Percentiles rank a stretch among this genome's conserved stretches.
Evolutionary conservation across 306 rosid species (phyloP).

Genomic region (Malus fusca): DNA sequence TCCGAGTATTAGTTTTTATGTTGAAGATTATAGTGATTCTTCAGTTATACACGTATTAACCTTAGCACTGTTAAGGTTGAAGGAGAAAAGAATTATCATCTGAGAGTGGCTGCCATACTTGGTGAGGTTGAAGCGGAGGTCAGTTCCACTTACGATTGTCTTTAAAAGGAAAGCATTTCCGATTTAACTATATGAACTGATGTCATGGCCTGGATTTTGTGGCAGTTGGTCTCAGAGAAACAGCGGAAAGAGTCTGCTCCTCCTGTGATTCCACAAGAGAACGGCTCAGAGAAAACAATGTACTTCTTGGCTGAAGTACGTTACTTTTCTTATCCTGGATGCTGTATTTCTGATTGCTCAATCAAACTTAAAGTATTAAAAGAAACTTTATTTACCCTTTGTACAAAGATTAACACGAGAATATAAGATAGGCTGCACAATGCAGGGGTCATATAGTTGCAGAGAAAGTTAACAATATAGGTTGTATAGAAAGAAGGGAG

Average conservation of each 20-base stretch:
- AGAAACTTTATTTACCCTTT: background rate
- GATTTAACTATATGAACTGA: constrained; percentile 10
- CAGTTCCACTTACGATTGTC: constrained; percentile 27
- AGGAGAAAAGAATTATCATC: constrained; percentile 81
- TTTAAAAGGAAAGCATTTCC: constrained; percentile 8
- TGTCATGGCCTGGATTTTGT: constrained; percentile 22
- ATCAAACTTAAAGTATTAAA: background rate
- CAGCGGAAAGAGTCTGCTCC: constrained; percentile 98
- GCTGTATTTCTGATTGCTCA: background rate
- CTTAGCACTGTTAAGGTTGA: constrained; percentile 58
- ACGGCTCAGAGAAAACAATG: constrained; percentile 57
- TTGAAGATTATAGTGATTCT: constrained; percentile 12
- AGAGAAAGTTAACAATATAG: too few relatives aligned
- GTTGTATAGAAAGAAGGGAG: background rate
- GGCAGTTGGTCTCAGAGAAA: constrained; percentile 89
- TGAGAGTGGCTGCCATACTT: constrained; percentile 82
- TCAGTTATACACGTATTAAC: constrained; percentile 11
- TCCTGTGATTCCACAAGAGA: constrained; percentile 56
- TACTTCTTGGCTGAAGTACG: constrained; percentile 97
- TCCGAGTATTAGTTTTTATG: background rate
- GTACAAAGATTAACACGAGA: too few relatives aligned
- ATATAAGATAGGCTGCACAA: too few relatives aligned
- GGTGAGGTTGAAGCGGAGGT: constrained; percentile 97
- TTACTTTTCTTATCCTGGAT: constrained; percentile 7
- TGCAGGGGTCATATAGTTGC: too few relatives aligned